These are phyloP conservation scores for Areca catechu DNA, from an alignment of 176 grass and related monocot species.

Conservation along the genomic window DNA sequence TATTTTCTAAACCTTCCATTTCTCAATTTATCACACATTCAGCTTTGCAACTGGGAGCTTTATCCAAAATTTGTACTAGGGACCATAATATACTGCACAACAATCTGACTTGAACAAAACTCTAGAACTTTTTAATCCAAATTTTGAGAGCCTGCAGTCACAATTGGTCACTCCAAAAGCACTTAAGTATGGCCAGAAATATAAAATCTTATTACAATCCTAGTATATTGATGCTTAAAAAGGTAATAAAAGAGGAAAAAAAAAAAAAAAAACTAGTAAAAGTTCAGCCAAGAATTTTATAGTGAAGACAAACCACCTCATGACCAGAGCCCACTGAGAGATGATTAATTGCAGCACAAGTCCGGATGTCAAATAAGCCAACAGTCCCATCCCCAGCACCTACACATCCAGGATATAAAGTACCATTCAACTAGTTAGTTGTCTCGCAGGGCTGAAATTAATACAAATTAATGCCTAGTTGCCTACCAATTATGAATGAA, in stretches of 20 bases:
- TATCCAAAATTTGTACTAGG: too few species aligned
- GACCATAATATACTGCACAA: too few species aligned
- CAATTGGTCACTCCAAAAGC: too few species aligned
- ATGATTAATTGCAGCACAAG: constrained; percentile 81
- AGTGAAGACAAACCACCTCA: constrained; percentile 50
- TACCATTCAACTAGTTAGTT: neutral
- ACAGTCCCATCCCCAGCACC: constrained; percentile 93
- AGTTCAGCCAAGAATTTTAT: constrained; percentile 6
- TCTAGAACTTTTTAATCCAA: too few species aligned
- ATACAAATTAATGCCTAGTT: neutral
- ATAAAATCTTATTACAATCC: too few species aligned
- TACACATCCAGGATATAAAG: constrained; percentile 25
- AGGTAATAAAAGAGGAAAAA: constrained; percentile 6
- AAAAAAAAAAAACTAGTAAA: neutral
- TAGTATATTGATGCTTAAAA: neutral
- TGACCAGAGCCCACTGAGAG: constrained; percentile 69
- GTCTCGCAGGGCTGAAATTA: neutral
- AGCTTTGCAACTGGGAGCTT: too few species aligned
- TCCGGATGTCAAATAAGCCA: constrained; percentile 87
- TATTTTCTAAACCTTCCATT: too few species aligned
- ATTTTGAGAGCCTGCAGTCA: too few species aligned
- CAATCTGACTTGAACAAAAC: too few species aligned
- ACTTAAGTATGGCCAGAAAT: too few species aligned
- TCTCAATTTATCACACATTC: too few species aligned
- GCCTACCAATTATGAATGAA: constrained; percentile 3